These are phyloP conservation scores for Chamaecrista fasciculata DNA, from an alignment of 306 rosid species.

Conservation along the genomic window DNA sequence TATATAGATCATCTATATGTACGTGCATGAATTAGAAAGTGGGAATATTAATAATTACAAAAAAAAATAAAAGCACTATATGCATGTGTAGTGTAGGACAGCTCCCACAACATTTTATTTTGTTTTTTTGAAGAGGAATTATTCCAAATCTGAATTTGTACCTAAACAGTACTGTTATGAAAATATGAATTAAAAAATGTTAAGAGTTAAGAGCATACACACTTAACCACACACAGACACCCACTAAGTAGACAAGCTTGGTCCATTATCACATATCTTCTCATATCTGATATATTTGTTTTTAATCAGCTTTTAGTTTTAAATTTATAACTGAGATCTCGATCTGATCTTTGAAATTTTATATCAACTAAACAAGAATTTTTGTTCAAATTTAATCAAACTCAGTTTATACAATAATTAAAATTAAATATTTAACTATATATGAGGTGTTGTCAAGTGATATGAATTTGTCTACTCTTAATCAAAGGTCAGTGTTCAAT, in stretches of 20 bases:
- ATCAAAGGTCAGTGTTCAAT: too few species aligned
- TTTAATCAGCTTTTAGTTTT: not conserved
- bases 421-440: too few species aligned
- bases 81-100: conserved; percentile 10
- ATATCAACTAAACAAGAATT: too few species aligned
- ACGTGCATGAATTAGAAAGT: conserved; percentile 7
- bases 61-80: conserved; percentile 11
- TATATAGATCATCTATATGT: too few species aligned
- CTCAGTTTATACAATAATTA: too few species aligned
- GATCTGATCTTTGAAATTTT: conserved; percentile 14
- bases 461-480: too few species aligned
- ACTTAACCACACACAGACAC: conserved; percentile 12
- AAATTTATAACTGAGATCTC: conserved; percentile 36
- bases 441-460: too few species aligned
- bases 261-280: conserved; percentile 27
- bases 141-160: conserved; percentile 25
- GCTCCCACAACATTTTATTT: too few species aligned
- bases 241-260: conserved; percentile 25
- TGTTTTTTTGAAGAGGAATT: not conserved
- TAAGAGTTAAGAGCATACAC: not conserved
- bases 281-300: conserved; percentile 19
- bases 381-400: too few species aligned
- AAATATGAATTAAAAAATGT: too few species aligned
- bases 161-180: not conserved
- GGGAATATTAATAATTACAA: not conserved